Evolutionary conservation across 2,329 filamentous ascomycete species (phyloP).

Genomic region (Tetracladium maxilliforme): DNA sequence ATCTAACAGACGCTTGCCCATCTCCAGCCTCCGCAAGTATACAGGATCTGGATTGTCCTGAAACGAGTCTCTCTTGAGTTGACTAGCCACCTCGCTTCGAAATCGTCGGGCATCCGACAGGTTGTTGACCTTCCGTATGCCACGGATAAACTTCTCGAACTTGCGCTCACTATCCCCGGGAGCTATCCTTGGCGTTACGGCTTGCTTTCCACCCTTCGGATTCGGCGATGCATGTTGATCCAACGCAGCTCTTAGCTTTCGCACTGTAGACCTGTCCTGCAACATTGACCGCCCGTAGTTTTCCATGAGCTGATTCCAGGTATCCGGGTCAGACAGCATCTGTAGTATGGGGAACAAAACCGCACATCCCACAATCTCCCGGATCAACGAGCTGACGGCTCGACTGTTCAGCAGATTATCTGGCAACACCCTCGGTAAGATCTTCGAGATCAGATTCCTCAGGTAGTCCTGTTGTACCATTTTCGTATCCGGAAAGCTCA

Average conservation of each 20-base stretch:
- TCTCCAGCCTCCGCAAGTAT: conserved; percentile 80
- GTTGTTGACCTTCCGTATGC: conserved; percentile 77
- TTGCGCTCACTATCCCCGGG: conserved; percentile 78
- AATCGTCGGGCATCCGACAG: conserved; percentile 87
- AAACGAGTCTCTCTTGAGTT: conserved; percentile 72
- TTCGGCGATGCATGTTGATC: conserved; percentile 87
- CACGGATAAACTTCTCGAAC: conserved; percentile 88
- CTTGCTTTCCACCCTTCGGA: conserved; percentile 47
- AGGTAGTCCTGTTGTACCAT: conserved; percentile 80
- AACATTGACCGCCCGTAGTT: conserved; percentile 74
- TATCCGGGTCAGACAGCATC: conserved; percentile 79
- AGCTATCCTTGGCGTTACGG: conserved; percentile 63
- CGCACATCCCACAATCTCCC: conserved; percentile 88
- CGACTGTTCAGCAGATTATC: conserved; percentile 62
- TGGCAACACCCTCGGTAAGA: conserved; percentile 66
- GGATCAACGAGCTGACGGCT: conserved; percentile 65
- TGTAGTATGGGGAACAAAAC: conserved; percentile 71
- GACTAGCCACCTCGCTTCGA: conserved; percentile 81
- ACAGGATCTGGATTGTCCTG: conserved; percentile 69
- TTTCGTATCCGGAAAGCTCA: conserved; percentile 75
- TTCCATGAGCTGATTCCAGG: conserved; percentile 94
- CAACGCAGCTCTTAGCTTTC: conserved; percentile 77
- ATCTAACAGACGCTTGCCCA: conserved; percentile 79
- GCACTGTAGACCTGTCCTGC: conserved; percentile 89
- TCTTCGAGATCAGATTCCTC: conserved; percentile 53